A percentile compares a stretch with the other conserved stretches of the same genome.
These are phyloP conservation scores for Aphanomyces astaci DNA, from an alignment of 352 stramenopile genomes.

Conservation along the genomic window DNA sequence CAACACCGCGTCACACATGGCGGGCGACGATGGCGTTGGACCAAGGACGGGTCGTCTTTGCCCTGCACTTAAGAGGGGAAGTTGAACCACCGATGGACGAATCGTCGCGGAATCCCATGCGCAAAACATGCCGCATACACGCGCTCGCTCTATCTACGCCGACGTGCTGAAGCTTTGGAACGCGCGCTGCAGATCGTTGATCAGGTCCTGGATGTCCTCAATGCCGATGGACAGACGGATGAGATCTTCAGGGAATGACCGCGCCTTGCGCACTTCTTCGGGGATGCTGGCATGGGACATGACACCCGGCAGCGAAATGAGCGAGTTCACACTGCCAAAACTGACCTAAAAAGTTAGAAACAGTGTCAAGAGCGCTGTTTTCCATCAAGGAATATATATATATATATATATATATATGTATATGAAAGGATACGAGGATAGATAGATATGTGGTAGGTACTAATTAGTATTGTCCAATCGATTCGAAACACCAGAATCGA, in stretches of 20 bases:
- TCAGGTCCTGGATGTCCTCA: conserved; percentile 91
- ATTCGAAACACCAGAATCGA: no score
- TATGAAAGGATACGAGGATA: no score
- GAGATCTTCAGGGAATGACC: conserved; percentile 90
- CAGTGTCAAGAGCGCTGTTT: no score
- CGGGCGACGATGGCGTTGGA: no score
- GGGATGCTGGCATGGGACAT: conserved; percentile 96
- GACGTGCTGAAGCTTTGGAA: conserved; percentile 52
- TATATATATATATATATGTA: no score
- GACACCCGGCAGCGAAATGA: conserved; percentile 86
- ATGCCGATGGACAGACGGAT: conserved; percentile 93
- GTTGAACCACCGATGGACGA: neutral
- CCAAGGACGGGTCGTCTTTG: conserved; percentile 17
- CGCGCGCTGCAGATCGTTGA: conserved; percentile 88
- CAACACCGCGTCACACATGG: no score
- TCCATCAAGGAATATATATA: no score
- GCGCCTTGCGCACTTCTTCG: conserved; percentile 82
- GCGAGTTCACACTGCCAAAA: conserved; percentile 89
- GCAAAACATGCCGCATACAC: neutral
- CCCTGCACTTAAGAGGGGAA: conserved; percentile 13
- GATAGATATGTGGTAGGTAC: no score
- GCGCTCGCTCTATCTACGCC: neutral
- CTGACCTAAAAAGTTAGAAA: conserved; percentile 34
- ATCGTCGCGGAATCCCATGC: neutral
- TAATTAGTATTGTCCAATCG: no score